phyloP scores from a whole-genome alignment of 1,284 basidiomycete genomes.

The Ceratobasidium sp. region DNA sequence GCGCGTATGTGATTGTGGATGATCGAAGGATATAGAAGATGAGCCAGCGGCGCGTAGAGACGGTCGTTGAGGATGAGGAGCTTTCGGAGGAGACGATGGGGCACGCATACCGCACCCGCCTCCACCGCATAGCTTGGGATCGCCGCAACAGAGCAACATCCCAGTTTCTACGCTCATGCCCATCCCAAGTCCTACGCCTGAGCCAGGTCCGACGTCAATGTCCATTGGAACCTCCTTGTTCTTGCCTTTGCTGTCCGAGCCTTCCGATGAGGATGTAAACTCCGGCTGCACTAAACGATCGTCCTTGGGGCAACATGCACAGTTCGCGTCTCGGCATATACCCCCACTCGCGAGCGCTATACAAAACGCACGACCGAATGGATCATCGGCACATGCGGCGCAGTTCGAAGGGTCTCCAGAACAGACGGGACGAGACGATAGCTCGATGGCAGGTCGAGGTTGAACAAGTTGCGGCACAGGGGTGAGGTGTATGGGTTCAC shows the following conservation, averaged over 20 bases:
- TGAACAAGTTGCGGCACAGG: conserved; percentile 31
- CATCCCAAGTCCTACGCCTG: conserved; percentile 15
- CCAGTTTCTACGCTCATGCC: conserved; percentile 38
- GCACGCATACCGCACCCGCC: conserved; percentile 47
- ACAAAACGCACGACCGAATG: conserved; percentile 88
- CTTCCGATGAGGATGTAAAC: not conserved
- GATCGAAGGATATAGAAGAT: not conserved
- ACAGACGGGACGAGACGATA: conserved; percentile 51
- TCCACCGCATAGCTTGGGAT: conserved; percentile 51
- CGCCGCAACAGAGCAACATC: conserved; percentile 51
- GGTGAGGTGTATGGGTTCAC: conserved; percentile 26
- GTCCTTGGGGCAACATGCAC: conserved; percentile 64
- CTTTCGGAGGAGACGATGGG: conserved; percentile 36
- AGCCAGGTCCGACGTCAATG: conserved; percentile 4
- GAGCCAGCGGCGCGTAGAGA: not conserved
- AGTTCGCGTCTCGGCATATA: conserved; percentile 59
- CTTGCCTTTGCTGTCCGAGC: not conserved
- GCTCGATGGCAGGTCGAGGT: conserved; percentile 1
- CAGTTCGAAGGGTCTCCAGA: conserved; percentile 75
- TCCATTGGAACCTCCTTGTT: conserved; percentile 25
- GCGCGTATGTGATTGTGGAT: conserved; percentile 2
- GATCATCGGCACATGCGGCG: conserved; percentile 79
- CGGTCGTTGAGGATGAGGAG: conserved; percentile 40
- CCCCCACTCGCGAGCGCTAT: conserved; percentile 69
- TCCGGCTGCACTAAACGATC: conserved; percentile 47